phyloP scores from a whole-genome alignment of 805 yeast genomes.

The Suhomyces vadensis region DNA sequence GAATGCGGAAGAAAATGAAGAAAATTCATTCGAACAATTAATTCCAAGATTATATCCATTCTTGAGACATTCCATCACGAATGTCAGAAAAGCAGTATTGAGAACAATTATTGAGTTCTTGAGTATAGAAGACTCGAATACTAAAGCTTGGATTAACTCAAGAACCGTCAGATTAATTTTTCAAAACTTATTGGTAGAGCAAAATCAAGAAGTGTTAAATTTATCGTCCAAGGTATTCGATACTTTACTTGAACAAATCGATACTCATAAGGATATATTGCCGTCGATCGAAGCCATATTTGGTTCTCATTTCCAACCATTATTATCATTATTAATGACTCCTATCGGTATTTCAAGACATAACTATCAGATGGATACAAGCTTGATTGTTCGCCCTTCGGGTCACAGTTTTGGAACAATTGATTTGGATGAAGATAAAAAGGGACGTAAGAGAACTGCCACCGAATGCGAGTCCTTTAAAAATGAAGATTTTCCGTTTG shows the following conservation, averaged over 20 bases:
- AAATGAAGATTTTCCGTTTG: constrained; percentile 42
- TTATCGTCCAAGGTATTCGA: constrained; percentile 65
- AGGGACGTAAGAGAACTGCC: constrained; percentile 52
- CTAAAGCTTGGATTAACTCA: constrained; percentile 76
- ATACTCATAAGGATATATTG: constrained; percentile 24
- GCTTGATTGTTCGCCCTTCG: constrained; percentile 77
- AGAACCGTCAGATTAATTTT: constrained; percentile 71
- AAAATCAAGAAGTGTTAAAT: constrained; percentile 68
- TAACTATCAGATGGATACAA: constrained; percentile 78
- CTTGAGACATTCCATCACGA: constrained; percentile 87
- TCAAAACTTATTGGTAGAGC: constrained; percentile 89
- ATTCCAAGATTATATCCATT: constrained; percentile 94
- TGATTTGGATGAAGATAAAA: constrained; percentile 28
- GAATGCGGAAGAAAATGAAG: constrained; percentile 45
- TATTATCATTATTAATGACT: constrained; percentile 73
- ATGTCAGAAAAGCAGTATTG: constrained; percentile 86
- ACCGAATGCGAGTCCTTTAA: constrained; percentile 10
- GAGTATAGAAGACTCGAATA: constrained; percentile 49
- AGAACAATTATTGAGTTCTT: constrained; percentile 79
- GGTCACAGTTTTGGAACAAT: constrained; percentile 46
- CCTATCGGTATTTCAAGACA: constrained; percentile 94
- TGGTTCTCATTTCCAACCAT: constrained; percentile 56
- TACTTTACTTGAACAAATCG: constrained; percentile 51
- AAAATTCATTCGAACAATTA: constrained; percentile 64
- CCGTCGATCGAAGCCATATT: constrained; percentile 54